Evolutionary conservation across 257 asterid genomes (phyloP), one percentile per base, ranked within the genome.

Genomic region (Solanum pinnatisectum): DNA sequence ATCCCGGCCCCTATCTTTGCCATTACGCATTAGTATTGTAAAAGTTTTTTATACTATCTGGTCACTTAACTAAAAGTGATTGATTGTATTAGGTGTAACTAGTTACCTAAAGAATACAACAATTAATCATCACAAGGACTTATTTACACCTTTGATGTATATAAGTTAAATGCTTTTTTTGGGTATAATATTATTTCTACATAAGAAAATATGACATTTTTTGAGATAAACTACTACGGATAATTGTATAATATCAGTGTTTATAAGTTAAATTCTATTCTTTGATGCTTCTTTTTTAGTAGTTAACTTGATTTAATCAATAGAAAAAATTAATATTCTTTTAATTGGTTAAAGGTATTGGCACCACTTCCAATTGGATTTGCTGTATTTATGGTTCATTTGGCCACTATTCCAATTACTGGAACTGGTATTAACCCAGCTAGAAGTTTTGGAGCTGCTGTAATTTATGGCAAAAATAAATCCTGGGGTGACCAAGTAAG

Each of bases 321-420:
- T 70, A 79, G 8, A 27, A 44, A 27, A 44, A 44, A 46, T 27
- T 6, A 27, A n/a, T 42, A 16, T 27, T 79, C 27, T 79, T 79
- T 4, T 27, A 79, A 25, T 46, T 9, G 85, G 46, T 44, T 87
- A 7, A 74, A 94, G 98, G 98, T 94, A 10, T 84, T 94, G 91
- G 98, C 98, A 63, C 98, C 98, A 32, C 98, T 94, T 83, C 98
- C 98, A 4, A 94, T 94, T 74, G 98, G 98, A 18, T 94, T 94
- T 35, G 95, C 97, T 2, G 97, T 94, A 77, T 94, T 94, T 87
- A 92, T 93, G 96, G 97, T 94, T 88, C 97, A 94, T 90, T 83
- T 94, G 89, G 97, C 97, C 5, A 94, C 97, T 4, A 94, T 94
- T 63, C 97, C 97, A 2, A 87, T 94, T 16, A 94, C 97, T 36